Conservation (phyloP, 2,329 filamentous ascomycete genomes). For the Colletotrichum lini region DNA sequence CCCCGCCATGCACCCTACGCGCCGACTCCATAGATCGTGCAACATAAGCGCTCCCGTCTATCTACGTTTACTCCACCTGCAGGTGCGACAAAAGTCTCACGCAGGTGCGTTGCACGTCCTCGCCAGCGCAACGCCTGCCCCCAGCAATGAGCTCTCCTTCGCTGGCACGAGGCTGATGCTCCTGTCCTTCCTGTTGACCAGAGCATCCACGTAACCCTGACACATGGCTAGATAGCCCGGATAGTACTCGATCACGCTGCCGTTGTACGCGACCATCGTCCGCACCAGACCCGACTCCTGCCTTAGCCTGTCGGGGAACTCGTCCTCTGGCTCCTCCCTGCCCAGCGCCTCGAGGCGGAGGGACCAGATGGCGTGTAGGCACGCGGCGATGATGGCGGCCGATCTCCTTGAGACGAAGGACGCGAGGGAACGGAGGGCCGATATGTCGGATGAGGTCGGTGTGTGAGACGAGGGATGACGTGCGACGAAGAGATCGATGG, state of each 20-base stretch:
- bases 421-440: conserved; percentile 67
- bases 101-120: conserved; percentile 19
- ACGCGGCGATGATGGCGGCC: conserved; percentile 71
- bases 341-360: conserved; percentile 64
- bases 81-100: not conserved
- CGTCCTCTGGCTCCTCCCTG: conserved; percentile 50
- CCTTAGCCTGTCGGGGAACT: conserved; percentile 58
- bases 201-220: conserved; percentile 74
- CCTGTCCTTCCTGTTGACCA: conserved; percentile 59
- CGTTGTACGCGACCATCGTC: conserved; percentile 82
- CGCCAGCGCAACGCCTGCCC: conserved; percentile 80
- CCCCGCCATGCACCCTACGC: conserved; percentile 15
- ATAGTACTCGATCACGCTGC: conserved; percentile 85
- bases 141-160: conserved; percentile 81
- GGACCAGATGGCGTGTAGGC: conserved; percentile 72
- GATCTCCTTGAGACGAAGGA: conserved; percentile 71
- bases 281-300: conserved; percentile 62
- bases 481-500: conserved; percentile 63
- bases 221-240: conserved; percentile 75
- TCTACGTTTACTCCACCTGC: no score
- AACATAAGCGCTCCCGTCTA: not conserved
- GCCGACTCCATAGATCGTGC: not conserved
- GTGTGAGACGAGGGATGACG: conserved; percentile 62
- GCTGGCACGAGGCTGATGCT: conserved; percentile 76
- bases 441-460: conserved; percentile 63